Evolutionary conservation across 352 stramenopile genomes (phyloP).

Genomic region (Pythium pyrilobum): DNA sequence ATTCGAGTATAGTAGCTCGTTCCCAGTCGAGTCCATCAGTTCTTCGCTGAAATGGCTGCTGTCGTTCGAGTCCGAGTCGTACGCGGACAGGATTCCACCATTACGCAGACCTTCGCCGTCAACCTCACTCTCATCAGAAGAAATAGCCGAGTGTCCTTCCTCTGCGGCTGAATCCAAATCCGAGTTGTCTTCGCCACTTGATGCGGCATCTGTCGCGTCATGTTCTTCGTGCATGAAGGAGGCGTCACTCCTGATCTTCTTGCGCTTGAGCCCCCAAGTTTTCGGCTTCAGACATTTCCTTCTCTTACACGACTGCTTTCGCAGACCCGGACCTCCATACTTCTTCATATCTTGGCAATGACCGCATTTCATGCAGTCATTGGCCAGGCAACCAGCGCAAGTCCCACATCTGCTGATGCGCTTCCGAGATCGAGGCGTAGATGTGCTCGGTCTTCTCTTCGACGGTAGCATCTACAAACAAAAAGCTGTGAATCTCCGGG

Average conservation of each 20-base stretch:
- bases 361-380: constrained; percentile 83
- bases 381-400: constrained; percentile 66
- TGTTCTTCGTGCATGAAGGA: not conserved
- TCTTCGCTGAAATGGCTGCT: constrained; percentile 17
- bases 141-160: not conserved
- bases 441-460: constrained; percentile 34
- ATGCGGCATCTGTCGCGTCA: constrained; percentile 4
- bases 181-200: constrained; percentile 7
- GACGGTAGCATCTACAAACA: constrained; percentile 4
- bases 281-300: constrained; percentile 78
- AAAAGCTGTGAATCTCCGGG: too few relatives aligned
- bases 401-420: constrained; percentile 75
- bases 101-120: too few relatives aligned
- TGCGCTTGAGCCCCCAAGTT: constrained; percentile 35
- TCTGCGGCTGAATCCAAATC: constrained; percentile 9
- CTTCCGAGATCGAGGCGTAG: constrained; percentile 50
- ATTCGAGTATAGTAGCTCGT: too few relatives aligned
- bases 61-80: constrained; percentile 15
- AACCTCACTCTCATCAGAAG: constrained; percentile 12
- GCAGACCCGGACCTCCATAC: constrained; percentile 77
- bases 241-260: constrained; percentile 9
- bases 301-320: constrained; percentile 86
- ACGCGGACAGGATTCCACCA: not conserved
- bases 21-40: not conserved
- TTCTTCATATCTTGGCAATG: constrained; percentile 90